Conservation (phyloP, 2,329 filamentous ascomycete species). For the Calonectria honghensis region DNA sequence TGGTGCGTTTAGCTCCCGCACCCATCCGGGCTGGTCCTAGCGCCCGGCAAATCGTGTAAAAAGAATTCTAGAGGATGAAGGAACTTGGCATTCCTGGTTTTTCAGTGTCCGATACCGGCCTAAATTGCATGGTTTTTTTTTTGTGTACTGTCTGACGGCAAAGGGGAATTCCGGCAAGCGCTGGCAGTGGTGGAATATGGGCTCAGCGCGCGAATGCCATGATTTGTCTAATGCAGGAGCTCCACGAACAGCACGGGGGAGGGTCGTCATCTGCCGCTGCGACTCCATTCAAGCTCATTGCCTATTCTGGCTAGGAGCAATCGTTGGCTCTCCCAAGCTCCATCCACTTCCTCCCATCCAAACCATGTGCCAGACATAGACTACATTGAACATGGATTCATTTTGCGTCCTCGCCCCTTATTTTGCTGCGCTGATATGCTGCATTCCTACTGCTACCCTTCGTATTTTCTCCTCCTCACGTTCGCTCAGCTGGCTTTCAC, state of each 20-base stretch:
- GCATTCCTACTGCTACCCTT: not conserved
- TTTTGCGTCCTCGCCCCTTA: not conserved
- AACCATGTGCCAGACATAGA: not conserved
- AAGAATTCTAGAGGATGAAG: not conserved
- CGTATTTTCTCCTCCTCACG: not conserved
- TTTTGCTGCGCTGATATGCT: not conserved
- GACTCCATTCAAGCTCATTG: not conserved
- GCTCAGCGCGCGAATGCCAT: not conserved
- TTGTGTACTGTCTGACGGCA: not conserved
- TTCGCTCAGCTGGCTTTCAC: not conserved
- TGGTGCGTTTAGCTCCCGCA: not conserved
- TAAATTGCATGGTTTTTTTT: not conserved
- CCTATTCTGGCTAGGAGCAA: not conserved
- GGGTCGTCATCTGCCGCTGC: not conserved
- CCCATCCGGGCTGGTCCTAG: constrained; percentile 16
- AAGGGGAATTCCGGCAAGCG: not conserved
- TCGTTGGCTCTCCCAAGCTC: not conserved
- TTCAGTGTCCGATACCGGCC: constrained; percentile 13
- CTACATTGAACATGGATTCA: not conserved
- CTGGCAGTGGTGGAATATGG: not conserved
- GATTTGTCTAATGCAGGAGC: not conserved
- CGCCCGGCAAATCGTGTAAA: not conserved
- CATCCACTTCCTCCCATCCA: not conserved
- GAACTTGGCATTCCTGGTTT: not conserved
- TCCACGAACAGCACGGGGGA: not conserved